phyloP scores from a whole-genome alignment of 192 early-diverging fungal species.

The Umbelopsis isabellina region DNA sequence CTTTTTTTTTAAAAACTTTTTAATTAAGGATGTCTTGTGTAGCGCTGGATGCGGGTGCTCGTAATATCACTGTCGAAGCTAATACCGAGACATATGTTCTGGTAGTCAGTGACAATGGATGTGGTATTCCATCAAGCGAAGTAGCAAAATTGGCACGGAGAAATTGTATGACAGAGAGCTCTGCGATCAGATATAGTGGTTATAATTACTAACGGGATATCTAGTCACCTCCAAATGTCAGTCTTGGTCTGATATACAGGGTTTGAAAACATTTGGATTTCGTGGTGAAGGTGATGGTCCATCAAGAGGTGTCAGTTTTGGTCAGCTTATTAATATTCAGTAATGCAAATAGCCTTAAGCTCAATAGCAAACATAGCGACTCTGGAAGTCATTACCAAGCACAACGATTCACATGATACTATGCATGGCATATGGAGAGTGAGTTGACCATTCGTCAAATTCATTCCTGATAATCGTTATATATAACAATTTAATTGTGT shows the following conservation, averaged over 20 bases:
- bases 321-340: neutral
- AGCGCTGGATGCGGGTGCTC: slow-evolving; percentile 64
- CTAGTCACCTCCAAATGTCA: slow-evolving; percentile 64
- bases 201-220: neutral
- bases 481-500: too few relatives aligned
- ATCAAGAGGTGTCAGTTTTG: neutral
- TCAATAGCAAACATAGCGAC: slow-evolving; percentile 49
- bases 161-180: slow-evolving; percentile 32
- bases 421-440: slow-evolving; percentile 48
- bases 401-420: slow-evolving; percentile 36
- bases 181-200: neutral
- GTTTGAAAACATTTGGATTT: slow-evolving; percentile 61
- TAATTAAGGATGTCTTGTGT: neutral
- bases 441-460: neutral
- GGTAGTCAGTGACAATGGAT: slow-evolving; percentile 65
- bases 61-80: slow-evolving; percentile 49
- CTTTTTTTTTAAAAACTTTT: slow-evolving; percentile 3
- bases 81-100: slow-evolving; percentile 49
- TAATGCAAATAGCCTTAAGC: slow-evolving; percentile 42
- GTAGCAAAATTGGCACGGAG: slow-evolving; percentile 54
- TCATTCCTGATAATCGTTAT: too few relatives aligned
- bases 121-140: slow-evolving; percentile 53
- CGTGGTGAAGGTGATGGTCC: slow-evolving; percentile 66
- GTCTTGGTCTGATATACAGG: slow-evolving; percentile 42
- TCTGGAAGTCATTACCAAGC: slow-evolving; percentile 59